These are phyloP conservation scores for Zopfia rhizophila DNA, from an alignment of 2,329 filamentous ascomycete species.

Conservation along the genomic window DNA sequence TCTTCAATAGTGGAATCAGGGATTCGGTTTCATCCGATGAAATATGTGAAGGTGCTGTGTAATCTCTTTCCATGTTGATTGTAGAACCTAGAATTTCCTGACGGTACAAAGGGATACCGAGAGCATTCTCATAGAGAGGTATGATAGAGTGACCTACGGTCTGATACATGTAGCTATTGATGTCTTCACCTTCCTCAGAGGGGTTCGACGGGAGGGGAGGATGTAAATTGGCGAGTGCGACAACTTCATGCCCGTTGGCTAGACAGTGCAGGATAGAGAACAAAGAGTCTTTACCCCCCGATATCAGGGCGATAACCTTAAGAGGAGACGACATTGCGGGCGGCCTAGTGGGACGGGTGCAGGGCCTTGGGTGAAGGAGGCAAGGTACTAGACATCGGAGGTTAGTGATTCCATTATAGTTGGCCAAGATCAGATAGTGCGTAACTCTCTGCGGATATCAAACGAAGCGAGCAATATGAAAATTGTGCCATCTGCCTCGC, in stretches of 20 bases:
- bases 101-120: conserved; percentile 85
- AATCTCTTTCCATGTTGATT: conserved; percentile 77
- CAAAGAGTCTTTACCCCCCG: conserved; percentile 96
- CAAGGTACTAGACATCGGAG: no score
- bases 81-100: conserved; percentile 78
- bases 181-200: conserved; percentile 66
- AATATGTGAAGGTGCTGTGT: conserved; percentile 52
- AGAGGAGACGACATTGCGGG: no score
- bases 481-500: no score
- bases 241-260: conserved; percentile 82
- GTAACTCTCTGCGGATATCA: no score
- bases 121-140: conserved; percentile 82
- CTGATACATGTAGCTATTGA: conserved; percentile 99
- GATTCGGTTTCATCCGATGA: conserved; percentile 87
- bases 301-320: conserved; percentile 91
- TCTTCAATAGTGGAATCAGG: conserved; percentile 77
- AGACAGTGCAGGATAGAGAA: conserved; percentile 92
- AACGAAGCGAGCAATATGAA: no score
- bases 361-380: no score
- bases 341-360: no score
- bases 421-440: no score
- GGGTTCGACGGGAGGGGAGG: conserved; percentile 57
- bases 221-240: conserved; percentile 90
- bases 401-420: no score
- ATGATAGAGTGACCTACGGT: conserved; percentile 91